Base-by-base conservation (phyloP, 2,329 filamentous ascomycete genomes). In the Apiospora rasikravindrae region DNA sequence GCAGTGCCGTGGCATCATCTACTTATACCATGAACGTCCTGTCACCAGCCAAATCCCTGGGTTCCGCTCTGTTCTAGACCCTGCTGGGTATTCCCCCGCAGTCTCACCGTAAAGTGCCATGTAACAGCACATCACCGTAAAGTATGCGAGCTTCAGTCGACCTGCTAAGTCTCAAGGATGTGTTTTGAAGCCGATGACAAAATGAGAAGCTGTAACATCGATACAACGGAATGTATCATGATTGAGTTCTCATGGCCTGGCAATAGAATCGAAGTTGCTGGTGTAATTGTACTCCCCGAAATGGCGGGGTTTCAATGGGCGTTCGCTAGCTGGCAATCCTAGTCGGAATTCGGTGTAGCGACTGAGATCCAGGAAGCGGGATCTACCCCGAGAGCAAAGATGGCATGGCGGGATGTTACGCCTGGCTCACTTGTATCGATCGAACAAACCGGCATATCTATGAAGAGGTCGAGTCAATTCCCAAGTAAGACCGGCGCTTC, bases 41-140 rank as follows among this genome's bases (percentile, higher is more conserved):
- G 57, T 22, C 37, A 61, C 53, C 53, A 61, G 37, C 29, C 53
- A 61, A 61, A 10, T 61, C 10, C 16, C 57, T 40, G 57, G 57
- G 10, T 64, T 64, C 57, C 57, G 53, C 57, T 33, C 24, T 40
- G 57, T 64, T 64, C 57, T 64, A 64, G 57, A 19, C 57, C 57
- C 57, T 64, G 19, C 57, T 64, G 19, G 57, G 29, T 19, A 13
- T 13, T 40, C 19, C 57, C 57, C 57, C 57, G 33, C 57, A 40
- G 57, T 64, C 33, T 64, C 57, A 64, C 57, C 57, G 57, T 22
- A 64, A 64, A 64, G 33, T 40, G 57, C 33, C 33, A 64, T 13
- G 33, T 37, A 14, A 40, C 22, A 64, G 19, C 33, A 64, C 57
- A 24, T 64, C 19, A 10, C 57, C 33, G 57, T n/a, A 13, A 40